phyloP scores from a whole-genome alignment of 495 filamentous ascomycete genomes.

The Xeromyces bisporus region DNA sequence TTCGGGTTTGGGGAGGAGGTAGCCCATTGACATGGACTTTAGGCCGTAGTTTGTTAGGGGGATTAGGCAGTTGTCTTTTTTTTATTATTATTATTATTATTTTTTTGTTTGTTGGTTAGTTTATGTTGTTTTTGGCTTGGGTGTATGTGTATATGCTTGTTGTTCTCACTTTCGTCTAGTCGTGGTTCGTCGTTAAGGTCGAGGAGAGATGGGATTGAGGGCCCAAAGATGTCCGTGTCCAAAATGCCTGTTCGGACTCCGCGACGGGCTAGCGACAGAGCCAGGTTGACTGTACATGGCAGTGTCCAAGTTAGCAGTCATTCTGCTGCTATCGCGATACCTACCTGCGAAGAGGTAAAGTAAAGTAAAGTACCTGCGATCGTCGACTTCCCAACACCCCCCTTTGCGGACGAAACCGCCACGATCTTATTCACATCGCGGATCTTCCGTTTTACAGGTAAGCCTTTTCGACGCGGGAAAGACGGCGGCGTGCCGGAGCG shows the following conservation, averaged over 20 bases:
- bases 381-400: slow-evolving; percentile 91
- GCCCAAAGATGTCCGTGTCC: slow-evolving; percentile 93
- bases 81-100: background rate
- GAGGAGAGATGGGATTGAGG: slow-evolving; percentile 81
- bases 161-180: slow-evolving; percentile 42
- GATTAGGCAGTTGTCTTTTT: slow-evolving; percentile 57
- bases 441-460: slow-evolving; percentile 67
- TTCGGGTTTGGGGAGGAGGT: slow-evolving; percentile 42
- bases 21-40: slow-evolving; percentile 97
- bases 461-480: slow-evolving; percentile 65
- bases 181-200: slow-evolving; percentile 58
- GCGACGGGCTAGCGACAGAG: slow-evolving; percentile 64
- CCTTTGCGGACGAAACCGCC: slow-evolving; percentile 88
- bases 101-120: slow-evolving; percentile 3
- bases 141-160: slow-evolving; percentile 4
- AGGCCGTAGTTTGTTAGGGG: slow-evolving; percentile 91
- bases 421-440: slow-evolving; percentile 70
- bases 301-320: background rate
- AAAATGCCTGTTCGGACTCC: slow-evolving; percentile 74
- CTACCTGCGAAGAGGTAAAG: background rate
- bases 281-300: slow-evolving; percentile 55
- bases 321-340: background rate
- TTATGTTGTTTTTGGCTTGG: background rate
- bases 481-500: slow-evolving; percentile 51
- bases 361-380: slow-evolving; percentile 49